Conservation (phyloP, 305 asterid species). For the Fraxinus xanthoxyloides region DNA sequence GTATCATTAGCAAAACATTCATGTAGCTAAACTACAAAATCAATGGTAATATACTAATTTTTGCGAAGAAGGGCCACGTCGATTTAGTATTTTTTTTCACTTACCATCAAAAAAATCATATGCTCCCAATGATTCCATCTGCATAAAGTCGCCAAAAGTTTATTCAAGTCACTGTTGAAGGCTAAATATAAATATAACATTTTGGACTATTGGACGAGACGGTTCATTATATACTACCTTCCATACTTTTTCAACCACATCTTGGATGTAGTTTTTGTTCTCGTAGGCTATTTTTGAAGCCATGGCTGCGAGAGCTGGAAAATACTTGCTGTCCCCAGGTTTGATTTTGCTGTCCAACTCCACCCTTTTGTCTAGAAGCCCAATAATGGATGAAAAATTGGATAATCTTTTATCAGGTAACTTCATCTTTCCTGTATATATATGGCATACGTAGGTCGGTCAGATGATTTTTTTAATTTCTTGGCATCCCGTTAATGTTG, state of each 20-base stretch:
- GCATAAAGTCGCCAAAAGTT: constrained; percentile 12
- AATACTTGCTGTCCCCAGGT: constrained; percentile 35
- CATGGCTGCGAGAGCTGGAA: constrained; percentile 40
- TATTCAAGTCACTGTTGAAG: background rate
- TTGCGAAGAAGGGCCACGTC: background rate
- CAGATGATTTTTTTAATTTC: background rate
- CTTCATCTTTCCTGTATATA: constrained; percentile 27
- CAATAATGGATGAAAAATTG: constrained; percentile 25
- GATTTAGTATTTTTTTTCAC: background rate
- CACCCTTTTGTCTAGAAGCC: constrained; percentile 35
- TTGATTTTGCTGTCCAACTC: constrained; percentile 39
- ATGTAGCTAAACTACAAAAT: background rate
- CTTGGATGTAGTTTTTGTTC: constrained; percentile 37
- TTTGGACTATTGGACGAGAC: background rate
- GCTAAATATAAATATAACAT: background rate
- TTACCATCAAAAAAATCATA: constrained; percentile 60
- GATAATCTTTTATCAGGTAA: constrained; percentile 18
- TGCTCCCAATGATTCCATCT: constrained; percentile 52
- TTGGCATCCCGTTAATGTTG: too few relatives aligned
- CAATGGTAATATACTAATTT: background rate
- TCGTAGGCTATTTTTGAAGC: constrained; percentile 74
- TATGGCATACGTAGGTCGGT: background rate
- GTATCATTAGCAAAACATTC: background rate
- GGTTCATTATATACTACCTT: constrained; percentile 34
- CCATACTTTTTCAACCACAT: constrained; percentile 46